A percentile compares a stretch with the other conserved stretches of the same genome.
Evolutionary conservation across 176 grass and related monocot species (phyloP).

Genomic region (Triticum dicoccoides): DNA sequence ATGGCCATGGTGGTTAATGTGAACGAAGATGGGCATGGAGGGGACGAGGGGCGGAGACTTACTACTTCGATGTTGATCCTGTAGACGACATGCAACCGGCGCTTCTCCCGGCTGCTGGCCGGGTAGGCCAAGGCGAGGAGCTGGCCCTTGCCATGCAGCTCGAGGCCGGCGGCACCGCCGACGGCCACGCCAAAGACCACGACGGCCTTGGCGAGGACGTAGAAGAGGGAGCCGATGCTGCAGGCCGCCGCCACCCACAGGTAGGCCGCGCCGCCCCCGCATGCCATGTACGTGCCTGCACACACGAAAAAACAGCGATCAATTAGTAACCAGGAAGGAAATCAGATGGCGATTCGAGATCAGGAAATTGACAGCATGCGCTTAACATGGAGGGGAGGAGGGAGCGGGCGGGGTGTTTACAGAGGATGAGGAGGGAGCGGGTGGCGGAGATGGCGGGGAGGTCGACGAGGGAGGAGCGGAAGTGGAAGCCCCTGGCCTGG

Average conservation of each 20-base stretch:
- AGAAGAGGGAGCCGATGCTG: slow-evolving; percentile 52
- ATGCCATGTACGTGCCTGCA: slow-evolving; percentile 56
- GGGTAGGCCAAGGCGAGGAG: slow-evolving; percentile 58
- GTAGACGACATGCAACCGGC: slow-evolving; percentile 62
- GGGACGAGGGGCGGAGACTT: not conserved
- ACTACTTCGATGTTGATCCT: slow-evolving; percentile 86
- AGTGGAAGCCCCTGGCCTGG: slow-evolving; percentile 50
- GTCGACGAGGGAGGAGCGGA: slow-evolving; percentile 66
- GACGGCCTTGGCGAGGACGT: slow-evolving; percentile 72
- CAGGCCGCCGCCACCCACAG: slow-evolving; percentile 57
- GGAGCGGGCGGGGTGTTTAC: too few species aligned
- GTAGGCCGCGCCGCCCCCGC: slow-evolving; percentile 55
- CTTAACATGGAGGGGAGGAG: too few species aligned
- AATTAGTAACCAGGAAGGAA: too few species aligned
- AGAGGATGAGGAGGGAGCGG: too few species aligned
- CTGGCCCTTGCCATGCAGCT: slow-evolving; percentile 35
- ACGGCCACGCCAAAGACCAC: slow-evolving; percentile 28
- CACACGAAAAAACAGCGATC: not conserved
- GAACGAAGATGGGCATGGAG: not conserved
- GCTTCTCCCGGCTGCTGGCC: slow-evolving; percentile 53
- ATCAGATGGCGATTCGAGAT: too few species aligned
- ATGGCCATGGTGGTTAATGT: not conserved
- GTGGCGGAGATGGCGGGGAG: slow-evolving; percentile 25
- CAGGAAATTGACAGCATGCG: too few species aligned
- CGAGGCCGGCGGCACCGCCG: not conserved